Conservation (phyloP, 495 filamentous ascomycete species). For the Trichoderma virens region DNA sequence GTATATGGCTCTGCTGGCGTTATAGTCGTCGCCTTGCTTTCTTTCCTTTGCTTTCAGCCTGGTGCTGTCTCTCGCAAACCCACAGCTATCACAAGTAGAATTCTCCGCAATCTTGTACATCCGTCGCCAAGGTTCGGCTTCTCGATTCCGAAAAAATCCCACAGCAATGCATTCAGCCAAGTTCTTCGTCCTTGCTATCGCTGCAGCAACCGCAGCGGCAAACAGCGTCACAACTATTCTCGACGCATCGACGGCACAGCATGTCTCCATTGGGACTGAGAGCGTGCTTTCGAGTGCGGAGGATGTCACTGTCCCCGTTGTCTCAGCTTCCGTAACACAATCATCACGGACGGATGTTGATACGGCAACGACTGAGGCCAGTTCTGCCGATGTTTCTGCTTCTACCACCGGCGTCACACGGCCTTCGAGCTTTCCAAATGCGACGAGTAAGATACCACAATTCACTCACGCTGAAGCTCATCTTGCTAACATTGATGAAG, state of each 20-base stretch:
- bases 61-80: not conserved
- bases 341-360: not conserved
- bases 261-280: not conserved
- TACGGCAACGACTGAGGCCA: not conserved
- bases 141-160: not conserved
- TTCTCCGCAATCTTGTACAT: slow-evolving; percentile 1
- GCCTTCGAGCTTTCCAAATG: not conserved
- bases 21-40: slow-evolving; percentile 1
- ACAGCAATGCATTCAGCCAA: not conserved
- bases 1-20: slow-evolving; percentile 3
- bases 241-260: not conserved
- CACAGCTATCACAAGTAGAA: not conserved
- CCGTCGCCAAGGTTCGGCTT: not conserved
- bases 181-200: not conserved
- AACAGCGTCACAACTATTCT: not conserved
- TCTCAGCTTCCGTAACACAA: not conserved
- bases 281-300: not conserved
- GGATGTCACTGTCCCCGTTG: not conserved
- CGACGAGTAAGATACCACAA: not conserved
- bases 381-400: not conserved
- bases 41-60: not conserved
- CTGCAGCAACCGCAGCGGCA: slow-evolving; percentile 2
- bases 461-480: not conserved
- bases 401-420: not conserved
- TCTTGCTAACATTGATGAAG: not conserved